Evolutionary conservation across 345 rosid genomes (phyloP), one percentile per base, ranked within the genome.

Genomic region (Odontarrhena argentea): DNA sequence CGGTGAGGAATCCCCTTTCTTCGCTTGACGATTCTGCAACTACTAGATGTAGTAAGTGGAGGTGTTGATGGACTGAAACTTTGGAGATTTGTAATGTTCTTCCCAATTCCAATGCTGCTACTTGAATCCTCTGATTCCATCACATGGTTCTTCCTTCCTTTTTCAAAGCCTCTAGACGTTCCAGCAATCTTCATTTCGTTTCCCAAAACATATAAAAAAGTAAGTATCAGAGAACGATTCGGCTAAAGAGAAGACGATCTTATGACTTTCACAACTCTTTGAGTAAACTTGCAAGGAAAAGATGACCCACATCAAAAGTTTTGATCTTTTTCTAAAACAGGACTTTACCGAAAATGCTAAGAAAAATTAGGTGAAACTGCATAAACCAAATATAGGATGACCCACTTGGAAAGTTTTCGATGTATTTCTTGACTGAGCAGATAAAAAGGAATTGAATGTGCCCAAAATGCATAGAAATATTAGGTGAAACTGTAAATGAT

Each of bases 1-100:
- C 99, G 82, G 69, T 95, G 97, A 44, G 99, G 97, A 22, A 95
- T 87, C 25, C 99, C 97, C 87, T 95, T 95, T 78, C 99, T 84
- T 49, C 99, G 80, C 84, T 91, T 95, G 48, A 77, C 80, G 1
- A 82, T 77, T 38, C 87, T 78, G 80, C 71, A 78, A 53, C 43
- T 86, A 50, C 70, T 79, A 3, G 88, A 75, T 5, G 95, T 86
- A 38, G 93, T 91, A 47, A 97, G 96, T 41, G 96, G 95, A 0
- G 96, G 97, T 18, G 97, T 95, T 9, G 96, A 85, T 1, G 97
- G 97, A 1, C 81, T 81, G 65, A 91, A 91, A 77, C 89, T 87
- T 45, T 78, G 91, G 38, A 75, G 44, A 56, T 64, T 69, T 55
- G 74, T 42, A 11, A 54, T 79, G 69, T 73, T 71, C 71, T 53